Percentiles rank a stretch among this genome's conserved stretches.
Conservation (phyloP, 768 basidiomycete species). For the Leccinum olivaceopallidum region DNA sequence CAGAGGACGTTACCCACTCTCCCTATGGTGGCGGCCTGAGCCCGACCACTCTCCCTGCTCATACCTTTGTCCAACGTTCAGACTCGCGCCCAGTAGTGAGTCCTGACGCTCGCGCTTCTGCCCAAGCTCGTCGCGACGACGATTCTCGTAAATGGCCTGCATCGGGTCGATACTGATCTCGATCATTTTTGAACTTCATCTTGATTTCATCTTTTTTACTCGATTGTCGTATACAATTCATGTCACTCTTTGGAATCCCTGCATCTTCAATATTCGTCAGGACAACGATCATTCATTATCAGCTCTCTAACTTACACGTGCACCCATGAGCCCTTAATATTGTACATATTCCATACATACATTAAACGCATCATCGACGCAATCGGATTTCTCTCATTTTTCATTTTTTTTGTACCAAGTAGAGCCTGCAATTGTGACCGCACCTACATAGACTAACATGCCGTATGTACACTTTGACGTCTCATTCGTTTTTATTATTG, state of each 20-base stretch:
- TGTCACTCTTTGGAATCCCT: constrained; percentile 35
- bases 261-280: constrained; percentile 34
- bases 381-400: constrained; percentile 24
- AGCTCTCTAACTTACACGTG: constrained; percentile 36
- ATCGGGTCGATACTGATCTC: constrained; percentile 46
- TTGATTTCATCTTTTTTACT: constrained; percentile 36
- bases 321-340: constrained; percentile 34
- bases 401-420: constrained; percentile 28
- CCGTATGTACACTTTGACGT: constrained; percentile 30
- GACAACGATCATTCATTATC: constrained; percentile 40
- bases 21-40: constrained; percentile 38
- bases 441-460: constrained; percentile 10
- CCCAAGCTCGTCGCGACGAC: constrained; percentile 44
- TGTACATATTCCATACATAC: constrained; percentile 35
- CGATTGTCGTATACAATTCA: constrained; percentile 35
- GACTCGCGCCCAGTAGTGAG: constrained; percentile 41
- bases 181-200: constrained; percentile 26
- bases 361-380: constrained; percentile 30
- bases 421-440: constrained; percentile 23
- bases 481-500: constrained; percentile 11
- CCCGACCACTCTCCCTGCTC: constrained; percentile 29
- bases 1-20: constrained; percentile 33
- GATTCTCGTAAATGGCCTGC: constrained; percentile 53
- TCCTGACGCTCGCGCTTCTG: constrained; percentile 26
- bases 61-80: constrained; percentile 42